Base-by-base conservation (phyloP, 1,284 basidiomycete genomes). In the Moesziomyces sp. region DNA sequence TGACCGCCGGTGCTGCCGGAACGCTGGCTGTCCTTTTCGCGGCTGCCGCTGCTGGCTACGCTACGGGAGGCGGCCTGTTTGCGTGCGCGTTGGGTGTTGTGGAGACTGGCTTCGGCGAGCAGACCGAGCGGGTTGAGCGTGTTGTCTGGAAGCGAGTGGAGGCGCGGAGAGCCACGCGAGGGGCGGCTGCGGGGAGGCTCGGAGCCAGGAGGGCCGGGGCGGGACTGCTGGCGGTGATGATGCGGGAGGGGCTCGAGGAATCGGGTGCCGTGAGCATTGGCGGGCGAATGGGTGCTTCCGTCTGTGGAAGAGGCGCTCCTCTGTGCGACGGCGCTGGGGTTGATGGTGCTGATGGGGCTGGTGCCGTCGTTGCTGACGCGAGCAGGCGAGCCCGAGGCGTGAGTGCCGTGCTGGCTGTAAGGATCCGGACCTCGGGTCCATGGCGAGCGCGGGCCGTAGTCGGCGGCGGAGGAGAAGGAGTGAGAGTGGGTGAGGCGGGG, bases 121-220 rank as follows among this genome's bases (percentile, higher is more conserved):
- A 84, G 64, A n/a, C 83, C 83, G 5, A 84, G 76, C 23, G 82
- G 81, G 49, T 83, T 84, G 59, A 84, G 73, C 16, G 81, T 77
- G 61, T 80, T 81, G 67, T 83, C 81, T 2, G 82, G 84, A 91
- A 88, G 74, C 71, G 79, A 74, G 30, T 74, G 72, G 13, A 74
- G 72, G 51, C 67, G 68, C 0, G 72, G 72, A 13, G 72, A 74
- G 56, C 72, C 63, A 13, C 72, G 67, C 14, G 66, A 65, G 11
- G 42, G 38, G 18, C 65, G 66, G 34, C 53, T 58, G 46, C 71
- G 71, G 3, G 62, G 50, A 7, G 50, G 52, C 18, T 73, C 70
- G 46, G 38, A 52, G 40, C 52, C 53, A 6, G 55, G 43, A 3
- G 30, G 49, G 9, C 45, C 43, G 4, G 70, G 46, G 9, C 70